A percentile compares a stretch with the other conserved stretches of the same genome.
phyloP scores from a whole-genome alignment of 2,329 filamentous ascomycete genomes.

The Fusarium equiseti region DNA sequence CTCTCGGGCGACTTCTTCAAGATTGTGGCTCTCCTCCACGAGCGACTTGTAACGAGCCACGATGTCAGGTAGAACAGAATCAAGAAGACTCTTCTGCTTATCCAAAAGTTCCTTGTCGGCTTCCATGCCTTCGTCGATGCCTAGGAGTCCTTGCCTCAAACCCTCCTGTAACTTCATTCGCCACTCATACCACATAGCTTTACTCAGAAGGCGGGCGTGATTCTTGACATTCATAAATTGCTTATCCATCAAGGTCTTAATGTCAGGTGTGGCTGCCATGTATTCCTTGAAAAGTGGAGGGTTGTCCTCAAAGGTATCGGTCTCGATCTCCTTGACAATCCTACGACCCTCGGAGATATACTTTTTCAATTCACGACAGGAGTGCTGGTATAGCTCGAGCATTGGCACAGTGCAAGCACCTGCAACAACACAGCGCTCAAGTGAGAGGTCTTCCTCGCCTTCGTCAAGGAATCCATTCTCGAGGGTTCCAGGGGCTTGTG shows the following conservation, averaged over 20 bases:
- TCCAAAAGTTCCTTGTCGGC: slow-evolving; percentile 75
- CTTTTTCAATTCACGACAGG: slow-evolving; percentile 93
- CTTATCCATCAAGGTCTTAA: slow-evolving; percentile 90
- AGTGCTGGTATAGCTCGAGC: slow-evolving; percentile 94
- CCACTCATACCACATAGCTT: slow-evolving; percentile 99
- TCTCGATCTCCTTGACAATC: slow-evolving; percentile 91
- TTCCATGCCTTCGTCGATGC: slow-evolving; percentile 81
- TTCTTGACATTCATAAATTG: slow-evolving; percentile 98
- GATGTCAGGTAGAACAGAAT: slow-evolving; percentile 74
- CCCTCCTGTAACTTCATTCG: slow-evolving; percentile 87
- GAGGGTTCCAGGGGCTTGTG: slow-evolving; percentile 70
- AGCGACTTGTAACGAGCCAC: slow-evolving; percentile 71
- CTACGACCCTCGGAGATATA: slow-evolving; percentile 94
- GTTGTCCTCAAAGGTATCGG: slow-evolving; percentile 88
- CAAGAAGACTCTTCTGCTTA: slow-evolving; percentile 76
- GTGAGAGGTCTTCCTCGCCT: slow-evolving; percentile 64
- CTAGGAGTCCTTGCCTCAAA: slow-evolving; percentile 82
- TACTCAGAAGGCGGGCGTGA: slow-evolving; percentile 88
- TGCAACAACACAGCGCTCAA: slow-evolving; percentile 86
- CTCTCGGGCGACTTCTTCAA: slow-evolving; percentile 79
- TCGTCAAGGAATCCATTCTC: slow-evolving; percentile 57
- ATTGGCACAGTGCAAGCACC: slow-evolving; percentile 92
- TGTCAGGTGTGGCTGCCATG: slow-evolving; percentile 83
- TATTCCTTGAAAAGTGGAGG: slow-evolving; percentile 94
- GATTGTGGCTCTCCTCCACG: slow-evolving; percentile 70